phyloP scores from a whole-genome alignment of 768 basidiomycete genomes.

The Mycena kentingensis region DNA sequence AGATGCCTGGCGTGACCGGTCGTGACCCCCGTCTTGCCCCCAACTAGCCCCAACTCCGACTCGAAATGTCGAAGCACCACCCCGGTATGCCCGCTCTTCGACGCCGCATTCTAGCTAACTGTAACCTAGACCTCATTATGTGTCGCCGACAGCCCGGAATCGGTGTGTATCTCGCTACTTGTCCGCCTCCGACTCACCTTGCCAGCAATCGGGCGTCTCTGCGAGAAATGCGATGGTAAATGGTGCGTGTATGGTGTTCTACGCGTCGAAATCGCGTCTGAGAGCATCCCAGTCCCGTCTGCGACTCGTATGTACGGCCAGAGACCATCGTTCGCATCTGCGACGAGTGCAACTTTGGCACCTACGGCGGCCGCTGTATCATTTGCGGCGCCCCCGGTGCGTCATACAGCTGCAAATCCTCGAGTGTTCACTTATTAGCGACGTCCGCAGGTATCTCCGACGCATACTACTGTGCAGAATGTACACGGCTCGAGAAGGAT shows the following conservation, averaged over 20 bases:
- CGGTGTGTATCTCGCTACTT: constrained; percentile 50
- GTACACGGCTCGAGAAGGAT: constrained; percentile 95
- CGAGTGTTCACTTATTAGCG: background rate
- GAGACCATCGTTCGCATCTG: constrained; percentile 98
- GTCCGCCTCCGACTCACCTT: constrained; percentile 1
- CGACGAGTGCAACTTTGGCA: constrained; percentile 99
- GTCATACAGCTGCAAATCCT: constrained; percentile 18
- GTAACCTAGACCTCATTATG: constrained; percentile 90
- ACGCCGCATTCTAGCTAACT: constrained; percentile 9
- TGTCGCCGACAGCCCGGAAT: constrained; percentile 98
- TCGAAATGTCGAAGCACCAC: constrained; percentile 96
- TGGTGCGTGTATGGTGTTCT: constrained; percentile 59
- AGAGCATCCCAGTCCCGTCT: constrained; percentile 72
- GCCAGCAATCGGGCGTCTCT: constrained; percentile 92
- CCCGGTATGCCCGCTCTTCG: constrained; percentile 52
- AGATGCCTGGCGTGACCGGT: background rate
- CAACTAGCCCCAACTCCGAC: too few species aligned
- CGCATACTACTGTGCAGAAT: constrained; percentile 98
- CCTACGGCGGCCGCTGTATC: constrained; percentile 96
- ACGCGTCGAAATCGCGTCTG: background rate
- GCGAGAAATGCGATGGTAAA: constrained; percentile 99
- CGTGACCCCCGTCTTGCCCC: too few species aligned
- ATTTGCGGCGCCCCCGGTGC: constrained; percentile 95
- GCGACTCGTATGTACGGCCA: constrained; percentile 98
- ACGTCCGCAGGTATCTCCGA: constrained; percentile 83